Evolutionary conservation across 192 early-diverging fungal genomes (phyloP), one percentile per base, ranked within the genome.

Genomic region (Gaertneriomyces sp.): DNA sequence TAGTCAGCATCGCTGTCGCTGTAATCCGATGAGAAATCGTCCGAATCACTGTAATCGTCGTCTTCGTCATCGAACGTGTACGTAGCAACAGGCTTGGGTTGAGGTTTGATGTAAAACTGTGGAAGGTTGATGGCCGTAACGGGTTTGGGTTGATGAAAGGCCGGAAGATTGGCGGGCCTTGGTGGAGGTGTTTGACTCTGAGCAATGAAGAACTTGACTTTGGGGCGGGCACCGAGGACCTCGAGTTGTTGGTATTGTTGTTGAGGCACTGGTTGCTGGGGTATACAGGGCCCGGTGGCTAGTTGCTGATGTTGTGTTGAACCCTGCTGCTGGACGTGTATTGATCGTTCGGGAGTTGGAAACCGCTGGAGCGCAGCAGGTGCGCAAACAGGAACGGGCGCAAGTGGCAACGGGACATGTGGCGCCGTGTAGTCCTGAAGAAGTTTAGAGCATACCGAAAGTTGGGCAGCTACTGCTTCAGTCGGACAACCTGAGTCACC

Each of bases 201-300:
- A 45, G 55, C 58, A 39, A 56, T 67, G 50, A 72, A 70, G 41
- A 62, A 58, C 42, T 67, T 61, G 50, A 58, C 58, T 63, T 58
- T 61, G 42, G 63, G 20, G 3, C 45, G 57, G 53, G 16, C 53
- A 47, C 16, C 33, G 47, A 17, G 12, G 12, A 49, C 17, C 47
- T 42, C 56, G 17, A 38, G 56, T 4, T 58, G 56, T 7, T 33
- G 56, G 38, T 58, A 58, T 25, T 42, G 56, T 53, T 53, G 52
- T 25, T 25, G 52, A 8, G 52, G 52, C 7, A 6, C 19, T 42
- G 38, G 56, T n/a, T 58, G 56, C 6, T 58, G 56, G 7, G 19
- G 56, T 9, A 25, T 10, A 42, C 42, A 42, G 10, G 10, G 56
- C 3, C 38, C 19, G 19, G 52, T 33, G 14, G 5, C 19, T 33